Evolutionary conservation across 805 yeast species (phyloP).

Genomic region (Candida sphagnicola): DNA sequence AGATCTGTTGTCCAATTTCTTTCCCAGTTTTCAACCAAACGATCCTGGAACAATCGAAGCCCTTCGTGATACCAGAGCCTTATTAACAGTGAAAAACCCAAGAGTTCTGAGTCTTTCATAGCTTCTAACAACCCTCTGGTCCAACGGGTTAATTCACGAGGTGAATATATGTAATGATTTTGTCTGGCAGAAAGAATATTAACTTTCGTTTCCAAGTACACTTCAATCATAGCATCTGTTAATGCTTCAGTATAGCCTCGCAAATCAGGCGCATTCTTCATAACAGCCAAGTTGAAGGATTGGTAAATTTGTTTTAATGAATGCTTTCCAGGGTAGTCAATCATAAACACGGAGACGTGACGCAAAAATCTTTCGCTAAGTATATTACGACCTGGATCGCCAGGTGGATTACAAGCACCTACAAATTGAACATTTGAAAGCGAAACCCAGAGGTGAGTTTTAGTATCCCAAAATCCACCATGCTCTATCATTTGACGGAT

Average conservation of each 20-base stretch:
- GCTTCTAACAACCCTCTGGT: conserved; percentile 66
- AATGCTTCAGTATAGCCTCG: conserved; percentile 50
- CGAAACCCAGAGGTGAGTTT: conserved; percentile 61
- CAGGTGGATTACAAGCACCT: conserved; percentile 94
- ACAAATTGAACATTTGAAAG: conserved; percentile 69
- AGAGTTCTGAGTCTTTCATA: conserved; percentile 29
- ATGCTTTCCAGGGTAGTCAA: conserved; percentile 68
- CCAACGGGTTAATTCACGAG: conserved; percentile 91
- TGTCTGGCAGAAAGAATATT: conserved; percentile 36
- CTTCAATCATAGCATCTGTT: conserved; percentile 62
- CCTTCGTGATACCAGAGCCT: conserved; percentile 83
- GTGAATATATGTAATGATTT: conserved; percentile 74
- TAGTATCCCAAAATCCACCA: conserved; percentile 71
- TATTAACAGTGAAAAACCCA: conserved; percentile 42
- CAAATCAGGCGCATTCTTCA: conserved; percentile 59
- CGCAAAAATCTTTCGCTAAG: conserved; percentile 62
- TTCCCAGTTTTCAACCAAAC: conserved; percentile 50
- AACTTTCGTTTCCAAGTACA: conserved; percentile 46
- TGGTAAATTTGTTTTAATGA: conserved; percentile 68
- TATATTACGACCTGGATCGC: conserved; percentile 67
- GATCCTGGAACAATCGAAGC: conserved; percentile 69
- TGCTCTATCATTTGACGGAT: conserved; percentile 72
- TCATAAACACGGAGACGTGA: conserved; percentile 61
- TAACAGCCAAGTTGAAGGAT: conserved; percentile 50
- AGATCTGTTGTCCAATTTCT: conserved; percentile 45